Evolutionary conservation across 2,329 filamentous ascomycete genomes (phyloP).

Genomic region (Cladosporium sp.): DNA sequence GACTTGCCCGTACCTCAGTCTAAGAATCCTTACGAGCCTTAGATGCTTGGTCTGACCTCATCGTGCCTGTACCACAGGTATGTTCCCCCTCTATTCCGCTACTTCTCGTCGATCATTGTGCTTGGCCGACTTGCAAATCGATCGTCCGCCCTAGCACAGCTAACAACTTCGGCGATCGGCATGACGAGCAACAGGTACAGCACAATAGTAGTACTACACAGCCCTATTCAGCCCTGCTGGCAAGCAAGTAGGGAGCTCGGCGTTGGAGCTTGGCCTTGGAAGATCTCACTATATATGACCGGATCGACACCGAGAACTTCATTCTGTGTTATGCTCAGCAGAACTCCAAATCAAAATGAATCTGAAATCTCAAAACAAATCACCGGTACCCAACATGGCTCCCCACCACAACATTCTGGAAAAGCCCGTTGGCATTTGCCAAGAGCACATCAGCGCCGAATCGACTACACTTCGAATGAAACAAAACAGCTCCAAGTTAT

Average conservation of each 20-base stretch:
- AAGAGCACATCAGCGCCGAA: neutral
- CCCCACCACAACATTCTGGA: neutral
- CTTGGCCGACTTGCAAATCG: neutral
- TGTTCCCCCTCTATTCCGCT: neutral
- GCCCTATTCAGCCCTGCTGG: slow-evolving; percentile 8
- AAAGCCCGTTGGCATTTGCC: neutral
- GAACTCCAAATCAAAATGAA: neutral
- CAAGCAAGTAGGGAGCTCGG: neutral
- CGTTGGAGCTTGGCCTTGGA: neutral
- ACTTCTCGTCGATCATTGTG: neutral
- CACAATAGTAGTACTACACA: neutral
- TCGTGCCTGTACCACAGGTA: neutral
- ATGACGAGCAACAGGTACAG: neutral
- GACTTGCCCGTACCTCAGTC: neutral
- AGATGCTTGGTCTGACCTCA: slow-evolving; percentile 10
- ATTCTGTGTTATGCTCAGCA: neutral
- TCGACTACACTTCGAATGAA: slow-evolving; percentile 6
- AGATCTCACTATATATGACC: neutral
- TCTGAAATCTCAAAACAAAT: neutral
- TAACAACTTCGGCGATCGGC: neutral
- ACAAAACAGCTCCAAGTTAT: slow-evolving; percentile 3
- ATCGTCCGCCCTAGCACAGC: neutral
- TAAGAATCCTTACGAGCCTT: neutral
- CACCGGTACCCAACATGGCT: neutral
- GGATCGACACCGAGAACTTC: neutral